Conservation (phyloP, 176 grass and related monocot genomes). For the Alopecurus myosuroides region DNA sequence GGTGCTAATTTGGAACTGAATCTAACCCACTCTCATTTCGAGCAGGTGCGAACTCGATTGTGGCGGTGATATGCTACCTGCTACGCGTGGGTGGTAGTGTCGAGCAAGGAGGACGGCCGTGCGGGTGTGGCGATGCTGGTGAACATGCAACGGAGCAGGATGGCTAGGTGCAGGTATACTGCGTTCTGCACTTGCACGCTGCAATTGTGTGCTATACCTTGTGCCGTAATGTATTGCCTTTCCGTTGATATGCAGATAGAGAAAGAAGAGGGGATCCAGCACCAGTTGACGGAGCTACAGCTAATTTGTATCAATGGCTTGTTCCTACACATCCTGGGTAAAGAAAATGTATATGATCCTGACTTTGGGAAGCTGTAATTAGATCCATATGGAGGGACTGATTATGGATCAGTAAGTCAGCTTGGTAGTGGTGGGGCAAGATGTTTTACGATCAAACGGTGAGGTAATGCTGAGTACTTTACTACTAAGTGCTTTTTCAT, state of each 20-base stretch:
- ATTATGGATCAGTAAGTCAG: too few relatives aligned
- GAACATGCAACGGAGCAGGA: constrained; percentile 46
- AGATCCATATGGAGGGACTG: constrained; percentile 57
- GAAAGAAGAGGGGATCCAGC: background rate
- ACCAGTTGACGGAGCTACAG: background rate
- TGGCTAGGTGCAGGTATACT: constrained; percentile 35
- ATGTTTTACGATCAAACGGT: constrained; percentile 54
- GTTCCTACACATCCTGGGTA: background rate
- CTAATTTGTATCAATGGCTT: background rate
- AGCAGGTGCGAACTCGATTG: constrained; percentile 47
- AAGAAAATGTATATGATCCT: constrained; percentile 1
- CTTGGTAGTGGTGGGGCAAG: constrained; percentile 56
- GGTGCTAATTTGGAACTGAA: too few relatives aligned
- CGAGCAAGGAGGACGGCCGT: constrained; percentile 42
- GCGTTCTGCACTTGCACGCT: too few relatives aligned
- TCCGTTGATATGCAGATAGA: background rate
- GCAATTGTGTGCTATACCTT: background rate
- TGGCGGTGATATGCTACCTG: constrained; percentile 57
- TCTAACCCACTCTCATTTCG: background rate
- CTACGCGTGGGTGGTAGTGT: constrained; percentile 60
- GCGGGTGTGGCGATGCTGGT: constrained; percentile 42
- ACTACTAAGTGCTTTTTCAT: background rate
- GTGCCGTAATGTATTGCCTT: background rate
- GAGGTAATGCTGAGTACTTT: constrained; percentile 40
- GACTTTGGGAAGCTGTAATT: constrained; percentile 25